Evolutionary conservation across 2,329 filamentous ascomycete species (phyloP).

Genomic region (Diplocarpon rosae): DNA sequence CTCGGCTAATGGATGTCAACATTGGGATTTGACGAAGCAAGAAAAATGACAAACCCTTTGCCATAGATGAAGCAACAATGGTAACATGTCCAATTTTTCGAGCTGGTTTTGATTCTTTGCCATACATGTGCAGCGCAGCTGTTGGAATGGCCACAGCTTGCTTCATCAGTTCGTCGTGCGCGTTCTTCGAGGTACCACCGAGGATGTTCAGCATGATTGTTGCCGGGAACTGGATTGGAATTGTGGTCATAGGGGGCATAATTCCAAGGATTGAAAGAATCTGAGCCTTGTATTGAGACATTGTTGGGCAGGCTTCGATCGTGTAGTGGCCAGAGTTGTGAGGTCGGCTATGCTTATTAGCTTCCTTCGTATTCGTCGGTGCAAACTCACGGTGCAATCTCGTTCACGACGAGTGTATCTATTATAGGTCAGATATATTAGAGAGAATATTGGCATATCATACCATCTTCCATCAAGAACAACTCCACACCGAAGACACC

Average conservation of each 20-base stretch:
- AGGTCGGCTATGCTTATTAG: conserved; percentile 27
- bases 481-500: conserved; percentile 96
- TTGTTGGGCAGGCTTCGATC: conserved; percentile 77
- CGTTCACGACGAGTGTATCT: conserved; percentile 61
- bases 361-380: background rate
- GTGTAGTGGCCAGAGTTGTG: conserved; percentile 95
- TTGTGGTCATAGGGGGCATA: conserved; percentile 24
- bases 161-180: conserved; percentile 45
- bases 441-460: background rate
- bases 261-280: conserved; percentile 68
- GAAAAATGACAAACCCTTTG: conserved; percentile 29
- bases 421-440: conserved; percentile 2
- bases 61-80: conserved; percentile 57
- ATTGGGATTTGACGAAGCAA: background rate
- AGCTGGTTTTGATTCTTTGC: conserved; percentile 76
- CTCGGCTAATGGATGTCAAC: conserved; percentile 36
- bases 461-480: conserved; percentile 67
- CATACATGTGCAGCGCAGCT: conserved; percentile 74
- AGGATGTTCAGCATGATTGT: conserved; percentile 76
- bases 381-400: conserved; percentile 20
- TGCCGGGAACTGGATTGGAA: conserved; percentile 29
- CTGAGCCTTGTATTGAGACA: conserved; percentile 80
- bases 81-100: conserved; percentile 62
- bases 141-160: conserved; percentile 46
- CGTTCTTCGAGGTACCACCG: conserved; percentile 53